Conservation (phyloP, 2,329 filamentous ascomycete genomes). For the Colletotrichum lupini region DNA sequence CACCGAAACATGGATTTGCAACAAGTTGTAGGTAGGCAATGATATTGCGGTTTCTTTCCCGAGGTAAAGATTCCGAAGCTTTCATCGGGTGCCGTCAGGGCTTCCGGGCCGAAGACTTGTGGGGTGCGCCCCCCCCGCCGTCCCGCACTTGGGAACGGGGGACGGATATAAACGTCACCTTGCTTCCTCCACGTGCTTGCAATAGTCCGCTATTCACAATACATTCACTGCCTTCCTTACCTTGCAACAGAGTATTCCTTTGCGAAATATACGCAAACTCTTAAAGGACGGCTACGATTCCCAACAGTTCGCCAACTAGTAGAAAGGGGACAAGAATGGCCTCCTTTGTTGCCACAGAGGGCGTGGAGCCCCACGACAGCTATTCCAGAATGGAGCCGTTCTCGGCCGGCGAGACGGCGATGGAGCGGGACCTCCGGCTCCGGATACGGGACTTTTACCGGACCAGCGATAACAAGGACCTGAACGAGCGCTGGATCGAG, state of each 20-base stretch:
- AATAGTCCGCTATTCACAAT: no score
- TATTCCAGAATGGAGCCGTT: conserved; percentile 33
- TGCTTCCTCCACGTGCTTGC: neutral
- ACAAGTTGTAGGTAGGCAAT: neutral
- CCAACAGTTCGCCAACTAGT: no score
- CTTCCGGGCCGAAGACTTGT: conserved; percentile 25
- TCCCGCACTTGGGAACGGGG: neutral
- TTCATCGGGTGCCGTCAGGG: conserved; percentile 13
- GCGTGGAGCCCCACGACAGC: conserved; percentile 30
- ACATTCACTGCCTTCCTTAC: no score
- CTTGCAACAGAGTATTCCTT: no score
- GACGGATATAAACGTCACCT: conserved; percentile 18
- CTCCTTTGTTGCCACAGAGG: conserved; percentile 18
- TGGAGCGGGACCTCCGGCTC: conserved; percentile 33
- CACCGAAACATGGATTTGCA: no score
- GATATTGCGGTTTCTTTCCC: neutral
- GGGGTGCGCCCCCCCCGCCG: neutral
- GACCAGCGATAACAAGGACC: conserved; percentile 27
- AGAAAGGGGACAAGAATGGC: neutral
- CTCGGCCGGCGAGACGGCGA: conserved; percentile 28
- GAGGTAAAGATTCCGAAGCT: conserved; percentile 5
- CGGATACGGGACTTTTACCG: conserved; percentile 35
- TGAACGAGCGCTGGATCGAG: conserved; percentile 26
- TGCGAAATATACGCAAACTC: neutral
- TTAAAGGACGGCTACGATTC: no score